Conservation (phyloP, 2,329 filamentous ascomycete species). For the Trichoderma sp. region DNA sequence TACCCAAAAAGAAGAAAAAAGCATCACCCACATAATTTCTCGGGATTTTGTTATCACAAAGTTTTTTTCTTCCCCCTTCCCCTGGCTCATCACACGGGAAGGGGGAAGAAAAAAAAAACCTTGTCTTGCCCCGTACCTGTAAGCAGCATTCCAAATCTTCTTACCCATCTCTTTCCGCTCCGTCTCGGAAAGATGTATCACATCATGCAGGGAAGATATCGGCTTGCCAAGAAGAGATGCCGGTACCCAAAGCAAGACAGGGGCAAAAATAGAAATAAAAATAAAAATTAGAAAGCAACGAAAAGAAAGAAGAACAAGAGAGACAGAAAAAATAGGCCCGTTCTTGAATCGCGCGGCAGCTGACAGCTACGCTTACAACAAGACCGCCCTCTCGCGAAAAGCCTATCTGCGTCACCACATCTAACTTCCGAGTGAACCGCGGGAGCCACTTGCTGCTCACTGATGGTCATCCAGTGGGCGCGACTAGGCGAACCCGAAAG, state of each 20-base stretch:
- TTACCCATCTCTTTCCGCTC: not conserved
- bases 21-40: not conserved
- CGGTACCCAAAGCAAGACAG: not conserved
- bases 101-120: not conserved
- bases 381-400: not conserved
- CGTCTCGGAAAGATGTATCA: not conserved
- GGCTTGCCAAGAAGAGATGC: not conserved
- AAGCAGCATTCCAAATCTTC: conserved; percentile 3
- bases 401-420: not conserved
- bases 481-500: not conserved
- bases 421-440: conserved; percentile 13
- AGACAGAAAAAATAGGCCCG: not conserved
- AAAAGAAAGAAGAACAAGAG: not conserved
- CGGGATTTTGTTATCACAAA: not conserved
- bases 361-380: not conserved
- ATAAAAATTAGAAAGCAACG: not conserved
- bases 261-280: not conserved
- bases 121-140: not conserved
- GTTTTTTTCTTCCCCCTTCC: not conserved
- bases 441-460: not conserved
- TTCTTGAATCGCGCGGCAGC: not conserved
- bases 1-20: not conserved
- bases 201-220: not conserved
- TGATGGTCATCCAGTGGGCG: not conserved
- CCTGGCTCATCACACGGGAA: not conserved